These are phyloP conservation scores for Kitagawia praeruptora DNA, from an alignment of 129 eudicot species.

Conservation along the genomic window DNA sequence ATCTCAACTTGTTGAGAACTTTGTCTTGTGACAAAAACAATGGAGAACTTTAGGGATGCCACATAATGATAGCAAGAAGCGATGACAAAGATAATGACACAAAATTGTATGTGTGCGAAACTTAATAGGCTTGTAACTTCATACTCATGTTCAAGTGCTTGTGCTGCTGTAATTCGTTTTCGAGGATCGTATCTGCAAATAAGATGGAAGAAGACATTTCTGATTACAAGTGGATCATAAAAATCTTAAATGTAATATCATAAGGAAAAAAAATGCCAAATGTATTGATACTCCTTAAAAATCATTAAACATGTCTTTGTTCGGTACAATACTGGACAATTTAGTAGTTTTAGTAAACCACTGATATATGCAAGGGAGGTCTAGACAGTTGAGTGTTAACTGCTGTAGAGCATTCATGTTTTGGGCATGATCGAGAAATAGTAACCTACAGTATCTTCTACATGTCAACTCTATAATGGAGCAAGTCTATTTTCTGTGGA, in stretches of 20 bases:
- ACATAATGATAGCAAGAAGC: neutral
- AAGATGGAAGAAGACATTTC: neutral
- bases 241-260: neutral
- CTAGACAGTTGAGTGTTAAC: neutral
- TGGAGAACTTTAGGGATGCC: neutral
- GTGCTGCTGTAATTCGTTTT: conserved; percentile 89
- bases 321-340: neutral
- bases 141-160: conserved; percentile 99
- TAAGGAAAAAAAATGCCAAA: neutral
- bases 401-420: neutral
- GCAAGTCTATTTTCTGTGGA: neutral
- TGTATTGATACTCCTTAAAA: neutral
- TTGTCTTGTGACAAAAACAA: neutral
- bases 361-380: neutral
- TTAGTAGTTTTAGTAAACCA: neutral
- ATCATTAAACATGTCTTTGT: neutral
- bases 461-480: neutral
- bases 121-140: neutral
- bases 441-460: neutral
- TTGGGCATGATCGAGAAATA: neutral
- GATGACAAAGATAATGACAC: neutral
- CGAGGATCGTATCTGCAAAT: conserved; percentile 84
- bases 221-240: neutral
- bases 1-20: neutral
- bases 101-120: neutral